phyloP scores from a whole-genome alignment of 257 asterid species.

The Ilex asprella region DNA sequence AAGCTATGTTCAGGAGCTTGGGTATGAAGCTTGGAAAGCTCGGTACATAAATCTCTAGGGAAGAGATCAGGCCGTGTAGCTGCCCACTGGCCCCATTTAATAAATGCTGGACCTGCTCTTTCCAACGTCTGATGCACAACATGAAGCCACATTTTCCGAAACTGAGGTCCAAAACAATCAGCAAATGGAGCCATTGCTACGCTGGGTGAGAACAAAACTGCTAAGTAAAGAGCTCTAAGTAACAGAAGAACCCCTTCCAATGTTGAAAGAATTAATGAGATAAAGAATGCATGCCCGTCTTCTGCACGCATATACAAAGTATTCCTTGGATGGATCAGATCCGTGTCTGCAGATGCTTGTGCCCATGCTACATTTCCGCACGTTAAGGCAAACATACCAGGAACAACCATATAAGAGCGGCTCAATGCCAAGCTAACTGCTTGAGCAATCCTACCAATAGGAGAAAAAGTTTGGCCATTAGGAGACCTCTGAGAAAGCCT shows the following conservation, averaged over 20 bases:
- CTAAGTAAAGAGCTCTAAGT: constrained; percentile 58
- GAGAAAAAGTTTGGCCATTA: constrained; percentile 25
- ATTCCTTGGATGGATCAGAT: constrained; percentile 35
- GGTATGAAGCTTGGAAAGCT: constrained; percentile 86
- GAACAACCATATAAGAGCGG: constrained; percentile 54
- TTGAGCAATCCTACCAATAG: constrained; percentile 61
- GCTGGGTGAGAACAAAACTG: constrained; percentile 73
- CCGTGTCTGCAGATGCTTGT: constrained; percentile 31
- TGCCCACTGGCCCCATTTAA: constrained; percentile 99
- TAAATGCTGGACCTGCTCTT: constrained; percentile 95
- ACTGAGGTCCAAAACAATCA: constrained; percentile 63
- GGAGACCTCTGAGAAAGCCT: constrained; percentile 28
- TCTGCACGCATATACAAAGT: constrained; percentile 51
- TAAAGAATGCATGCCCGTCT: constrained; percentile 48
- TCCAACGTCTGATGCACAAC: constrained; percentile 76
- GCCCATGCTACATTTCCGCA: constrained; percentile 58
- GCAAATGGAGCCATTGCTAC: constrained; percentile 91
- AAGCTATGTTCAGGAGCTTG: constrained; percentile 92
- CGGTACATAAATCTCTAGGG: constrained; percentile 71
- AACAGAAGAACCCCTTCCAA: constrained; percentile 53
- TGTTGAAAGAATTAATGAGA: constrained; percentile 35
- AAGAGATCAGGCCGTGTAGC: constrained; percentile 96
- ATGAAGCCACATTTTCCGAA: constrained; percentile 76
- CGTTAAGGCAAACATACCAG: constrained; percentile 57
- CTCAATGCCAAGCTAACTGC: constrained; percentile 72